Base-by-base conservation (phyloP, 1,284 basidiomycete genomes). In the Fomitopsis palustris region DNA sequence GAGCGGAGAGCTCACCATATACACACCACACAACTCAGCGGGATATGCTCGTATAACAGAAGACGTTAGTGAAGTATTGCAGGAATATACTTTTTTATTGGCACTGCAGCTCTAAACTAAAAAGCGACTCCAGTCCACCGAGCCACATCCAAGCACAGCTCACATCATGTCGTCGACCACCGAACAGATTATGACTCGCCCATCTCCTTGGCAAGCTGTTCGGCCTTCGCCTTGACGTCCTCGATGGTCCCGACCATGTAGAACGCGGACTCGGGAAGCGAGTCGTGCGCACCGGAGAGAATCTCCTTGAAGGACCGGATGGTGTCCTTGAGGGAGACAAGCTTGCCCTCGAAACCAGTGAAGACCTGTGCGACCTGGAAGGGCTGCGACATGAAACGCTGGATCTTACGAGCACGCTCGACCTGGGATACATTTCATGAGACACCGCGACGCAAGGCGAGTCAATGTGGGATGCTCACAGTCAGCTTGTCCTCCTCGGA, bases 321-420 rank as follows among this genome's bases (percentile, higher is more conserved):
- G 65, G 93, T 95, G 73, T 96, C 93, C 84, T 95, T 96, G 65
- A 97, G 81, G 21, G 95, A 81, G 53, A 98, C 96, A 63, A 98
- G 92, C 76, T 91, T 91, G 70, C 96, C 96, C 83, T 97, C 94
- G 74, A 94, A 95, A 85, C 96, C 96, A 74, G 96, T 98, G 88
- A 98, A 98, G 78, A 97, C 93, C 81, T 98, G 94, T 61, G 96
- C 96, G 77, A 99, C 96, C 74, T 94, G 92, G 93, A 98, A 99
- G 64, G 96, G 96, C 82, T 99, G 95, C 68, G 95, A 97, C 96
- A 98, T 97, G 92, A 97, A 97, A 85, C 92, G 90, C 76, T 93
- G 91, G 69, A 93, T 93, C 80, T 93, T 93, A 77, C 90, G 90
- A 63, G 91, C 90, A 77, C 92, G 91, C 78, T 93, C 88, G 74